Evolutionary conservation across 73 alveolate species (phyloP).

Genomic region (Loxodes magnus): DNA sequence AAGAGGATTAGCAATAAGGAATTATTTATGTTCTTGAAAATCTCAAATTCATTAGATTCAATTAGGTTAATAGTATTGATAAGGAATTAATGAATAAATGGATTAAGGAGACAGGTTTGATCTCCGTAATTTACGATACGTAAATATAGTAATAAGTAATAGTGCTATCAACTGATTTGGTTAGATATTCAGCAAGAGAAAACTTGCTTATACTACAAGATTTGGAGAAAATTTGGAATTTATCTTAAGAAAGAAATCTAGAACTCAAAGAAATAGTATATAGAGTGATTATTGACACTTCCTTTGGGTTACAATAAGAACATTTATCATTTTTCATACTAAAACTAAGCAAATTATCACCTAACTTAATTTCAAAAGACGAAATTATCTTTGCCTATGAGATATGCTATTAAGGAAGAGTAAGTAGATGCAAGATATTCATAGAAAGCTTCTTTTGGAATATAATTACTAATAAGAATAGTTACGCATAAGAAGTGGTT

Average conservation of each 20-base stretch:
- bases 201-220: constrained; percentile 35
- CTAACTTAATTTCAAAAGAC: constrained; percentile 31
- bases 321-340: constrained; percentile 24
- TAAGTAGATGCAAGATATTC: constrained; percentile 7
- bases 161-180: constrained; percentile 50
- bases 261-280: constrained; percentile 53
- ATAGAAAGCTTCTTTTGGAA: neutral
- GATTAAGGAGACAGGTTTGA: constrained; percentile 43
- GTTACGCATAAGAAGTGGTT: neutral
- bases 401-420: constrained; percentile 18
- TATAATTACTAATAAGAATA: neutral
- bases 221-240: constrained; percentile 52
- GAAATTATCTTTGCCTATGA: constrained; percentile 44
- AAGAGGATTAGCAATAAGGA: constrained; percentile 75
- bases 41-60: constrained; percentile 21
- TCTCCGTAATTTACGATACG: constrained; percentile 39
- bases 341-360: constrained; percentile 24
- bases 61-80: constrained; percentile 13
- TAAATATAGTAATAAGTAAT: constrained; percentile 53
- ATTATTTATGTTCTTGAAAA: constrained; percentile 45
- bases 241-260: constrained; percentile 42
- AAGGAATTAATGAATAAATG: constrained; percentile 21
- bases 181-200: constrained; percentile 38
- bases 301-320: constrained; percentile 21
- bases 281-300: constrained; percentile 37